phyloP scores from a whole-genome alignment of 768 basidiomycete genomes.

The Suillus decipiens region DNA sequence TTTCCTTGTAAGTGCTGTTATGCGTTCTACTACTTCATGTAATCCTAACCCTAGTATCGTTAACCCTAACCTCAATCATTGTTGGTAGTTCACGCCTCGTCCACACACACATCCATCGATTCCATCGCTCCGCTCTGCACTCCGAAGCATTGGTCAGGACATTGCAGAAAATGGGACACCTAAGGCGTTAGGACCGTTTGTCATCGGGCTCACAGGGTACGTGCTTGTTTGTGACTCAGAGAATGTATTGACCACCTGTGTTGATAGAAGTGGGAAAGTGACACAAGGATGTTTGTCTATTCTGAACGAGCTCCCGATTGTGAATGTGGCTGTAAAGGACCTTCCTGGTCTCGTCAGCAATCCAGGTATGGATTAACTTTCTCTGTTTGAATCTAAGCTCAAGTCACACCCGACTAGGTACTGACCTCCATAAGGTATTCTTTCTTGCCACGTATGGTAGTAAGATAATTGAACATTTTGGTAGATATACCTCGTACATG shows the following conservation, averaged over 20 bases:
- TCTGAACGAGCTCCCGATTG: constrained; percentile 68
- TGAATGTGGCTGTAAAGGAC: constrained; percentile 55
- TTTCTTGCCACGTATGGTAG: neutral
- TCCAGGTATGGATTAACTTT: constrained; percentile 40
- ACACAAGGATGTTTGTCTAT: constrained; percentile 76
- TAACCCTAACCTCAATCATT: constrained; percentile 1
- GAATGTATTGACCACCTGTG: constrained; percentile 8
- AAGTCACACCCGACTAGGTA: constrained; percentile 37
- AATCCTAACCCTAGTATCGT: neutral
- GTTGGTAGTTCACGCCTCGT: constrained; percentile 62
- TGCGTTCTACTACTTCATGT: neutral
- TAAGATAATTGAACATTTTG: constrained; percentile 3
- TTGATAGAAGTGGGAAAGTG: constrained; percentile 74
- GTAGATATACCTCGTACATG: constrained; percentile 79
- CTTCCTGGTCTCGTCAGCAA: constrained; percentile 56
- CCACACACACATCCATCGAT: constrained; percentile 74
- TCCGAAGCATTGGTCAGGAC: constrained; percentile 57
- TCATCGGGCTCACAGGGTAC: constrained; percentile 84
- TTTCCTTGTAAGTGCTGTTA: constrained; percentile 61
- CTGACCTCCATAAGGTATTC: constrained; percentile 59
- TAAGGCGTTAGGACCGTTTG: constrained; percentile 67
- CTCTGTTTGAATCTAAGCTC: neutral
- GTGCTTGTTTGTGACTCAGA: constrained; percentile 17
- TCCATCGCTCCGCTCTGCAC: constrained; percentile 47
- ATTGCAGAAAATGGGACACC: constrained; percentile 63